Evolutionary conservation across 495 filamentous ascomycete genomes (phyloP).

Genomic region (Aspergillus haitiensis): DNA sequence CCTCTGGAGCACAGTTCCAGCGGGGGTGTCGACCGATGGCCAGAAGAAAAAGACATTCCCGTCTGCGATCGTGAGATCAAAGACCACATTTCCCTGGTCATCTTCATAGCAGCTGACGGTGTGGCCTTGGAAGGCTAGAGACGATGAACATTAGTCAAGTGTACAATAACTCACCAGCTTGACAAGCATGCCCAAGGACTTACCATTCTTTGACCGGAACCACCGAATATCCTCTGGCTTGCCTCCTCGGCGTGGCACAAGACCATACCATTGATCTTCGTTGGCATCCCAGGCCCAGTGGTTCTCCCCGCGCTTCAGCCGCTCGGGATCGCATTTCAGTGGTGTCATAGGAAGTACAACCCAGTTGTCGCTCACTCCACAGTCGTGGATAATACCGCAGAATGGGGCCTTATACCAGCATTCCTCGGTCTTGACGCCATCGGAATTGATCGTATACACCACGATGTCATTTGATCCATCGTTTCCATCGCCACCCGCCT

Average conservation of each 20-base stretch:
- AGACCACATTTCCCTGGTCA: conserved; percentile 47
- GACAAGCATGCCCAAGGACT: neutral
- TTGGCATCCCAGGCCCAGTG: conserved; percentile 57
- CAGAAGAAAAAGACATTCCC: conserved; percentile 59
- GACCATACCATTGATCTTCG: conserved; percentile 50
- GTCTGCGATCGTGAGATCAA: conserved; percentile 56
- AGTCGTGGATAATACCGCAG: conserved; percentile 57
- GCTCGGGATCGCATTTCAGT: conserved; percentile 47
- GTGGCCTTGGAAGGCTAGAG: conserved; percentile 48
- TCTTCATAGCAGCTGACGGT: conserved; percentile 52
- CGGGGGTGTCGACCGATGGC: conserved; percentile 35
- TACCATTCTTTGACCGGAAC: conserved; percentile 12
- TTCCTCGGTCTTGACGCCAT: conserved; percentile 48
- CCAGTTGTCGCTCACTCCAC: conserved; percentile 50
- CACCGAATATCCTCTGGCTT: conserved; percentile 50
- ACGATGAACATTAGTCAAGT: too few species aligned
- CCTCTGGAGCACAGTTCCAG: conserved; percentile 21
- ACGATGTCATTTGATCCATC: conserved; percentile 47
- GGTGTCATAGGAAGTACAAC: conserved; percentile 52
- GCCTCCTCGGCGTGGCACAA: conserved; percentile 49
- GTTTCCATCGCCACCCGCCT: conserved; percentile 19
- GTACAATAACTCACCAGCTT: neutral
- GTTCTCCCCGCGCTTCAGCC: conserved; percentile 52
- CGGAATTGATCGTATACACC: conserved; percentile 44
- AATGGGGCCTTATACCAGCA: conserved; percentile 52